Evolutionary conservation across 2,329 filamentous ascomycete species (phyloP), one percentile per base, ranked within the genome.

Genomic region (Cladophialophora bantiana): DNA sequence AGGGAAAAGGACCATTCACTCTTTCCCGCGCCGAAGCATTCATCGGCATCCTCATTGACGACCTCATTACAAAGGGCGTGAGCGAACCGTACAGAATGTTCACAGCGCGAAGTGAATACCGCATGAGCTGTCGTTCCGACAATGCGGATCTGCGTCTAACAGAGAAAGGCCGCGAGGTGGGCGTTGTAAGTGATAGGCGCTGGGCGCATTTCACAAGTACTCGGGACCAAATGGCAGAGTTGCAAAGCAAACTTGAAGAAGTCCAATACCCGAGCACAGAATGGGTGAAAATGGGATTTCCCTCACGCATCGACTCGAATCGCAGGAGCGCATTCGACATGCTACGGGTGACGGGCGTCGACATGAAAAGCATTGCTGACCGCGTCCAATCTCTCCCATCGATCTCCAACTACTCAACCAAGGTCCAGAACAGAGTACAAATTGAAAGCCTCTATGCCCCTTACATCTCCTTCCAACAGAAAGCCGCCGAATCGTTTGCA

Each of bases 11-110:
- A 1, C 85, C 88, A 0, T 83, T 96, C 68, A 86, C 86, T 0
- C 82, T 99, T 35, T 89, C 89, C 7, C 86, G 95, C 70, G 89
- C 91, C 1, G 94, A 99, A 77, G 93, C 93, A 12, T 99, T 97
- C 78, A 98, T 99, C 75, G 95, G 95, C 72, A 91, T 99, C 80
- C 97, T 99, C 93, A 94, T 99, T 74, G 95, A 99, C 78, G 95
- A 99, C 77, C 87, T 99, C 42, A 89, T 96, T 75, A 98, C 94
- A 26, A 98, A 97, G 79, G 95, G 95, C 56, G 95, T 99, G 35
- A 94, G 91, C 2, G 95, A 99, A 76, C 95, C 95, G 1, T 99
- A 99, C 79, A 89, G 95, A 72, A 98, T 99, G 94, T 99, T 99
- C 82, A 99, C 95, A 1, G 91, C 92, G 5, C 89, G 95, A 70